Evolutionary conservation across 768 basidiomycete species (phyloP).

Genomic region (Leccinum truebloodii): DNA sequence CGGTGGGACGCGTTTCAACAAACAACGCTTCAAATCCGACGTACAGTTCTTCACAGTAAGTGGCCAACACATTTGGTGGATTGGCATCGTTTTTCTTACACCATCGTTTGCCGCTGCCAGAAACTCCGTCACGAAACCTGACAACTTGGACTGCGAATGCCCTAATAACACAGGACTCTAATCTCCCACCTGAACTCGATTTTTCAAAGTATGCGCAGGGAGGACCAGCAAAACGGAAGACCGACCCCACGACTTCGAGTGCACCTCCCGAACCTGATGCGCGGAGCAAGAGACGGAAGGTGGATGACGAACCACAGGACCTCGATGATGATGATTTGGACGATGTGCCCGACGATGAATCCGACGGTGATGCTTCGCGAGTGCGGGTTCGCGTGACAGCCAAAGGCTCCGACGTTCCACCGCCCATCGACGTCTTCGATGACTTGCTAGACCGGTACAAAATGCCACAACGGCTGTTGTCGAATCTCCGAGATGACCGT

Average conservation of each 20-base stretch:
- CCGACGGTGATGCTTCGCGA: constrained; percentile 24
- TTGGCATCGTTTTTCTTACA: neutral
- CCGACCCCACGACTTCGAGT: constrained; percentile 15
- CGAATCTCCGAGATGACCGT: constrained; percentile 61
- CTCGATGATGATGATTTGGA: constrained; percentile 23
- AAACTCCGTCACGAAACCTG: constrained; percentile 23
- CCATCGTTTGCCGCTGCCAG: constrained; percentile 18
- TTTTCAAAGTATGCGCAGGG: constrained; percentile 87
- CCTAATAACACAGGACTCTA: constrained; percentile 36
- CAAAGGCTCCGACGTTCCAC: constrained; percentile 73
- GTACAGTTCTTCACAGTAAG: constrained; percentile 69
- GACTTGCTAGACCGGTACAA: constrained; percentile 58
- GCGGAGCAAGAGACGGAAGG: constrained; percentile 32
- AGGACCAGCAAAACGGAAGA: constrained; percentile 54
- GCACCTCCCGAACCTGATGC: constrained; percentile 9
- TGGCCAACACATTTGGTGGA: neutral
- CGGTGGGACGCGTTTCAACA: constrained; percentile 83
- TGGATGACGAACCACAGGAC: constrained; percentile 27
- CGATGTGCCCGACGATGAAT: constrained; percentile 24
- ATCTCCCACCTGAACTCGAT: constrained; percentile 78
- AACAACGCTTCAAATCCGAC: constrained; percentile 68
- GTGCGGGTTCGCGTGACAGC: constrained; percentile 65
- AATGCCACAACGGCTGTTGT: constrained; percentile 58
- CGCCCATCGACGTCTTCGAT: constrained; percentile 56
- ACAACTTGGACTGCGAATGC: constrained; percentile 22